Evolutionary conservation across 257 asterid species (phyloP).

Genomic region (Solanum stenotomum): DNA sequence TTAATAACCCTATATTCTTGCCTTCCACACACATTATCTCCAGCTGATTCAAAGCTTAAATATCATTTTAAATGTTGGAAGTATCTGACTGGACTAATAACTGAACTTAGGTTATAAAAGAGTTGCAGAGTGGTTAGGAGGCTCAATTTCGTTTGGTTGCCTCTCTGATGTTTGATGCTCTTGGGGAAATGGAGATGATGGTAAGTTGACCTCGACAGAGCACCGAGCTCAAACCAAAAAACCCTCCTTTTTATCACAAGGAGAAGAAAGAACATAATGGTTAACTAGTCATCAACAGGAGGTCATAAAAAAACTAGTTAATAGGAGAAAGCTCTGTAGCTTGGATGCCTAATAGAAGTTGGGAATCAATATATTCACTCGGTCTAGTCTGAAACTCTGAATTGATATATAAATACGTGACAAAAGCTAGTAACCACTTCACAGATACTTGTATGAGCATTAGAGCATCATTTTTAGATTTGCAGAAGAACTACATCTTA

Average conservation of each 20-base stretch:
- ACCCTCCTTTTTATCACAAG: background rate
- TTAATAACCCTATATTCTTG: background rate
- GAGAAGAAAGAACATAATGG: background rate
- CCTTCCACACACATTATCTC: background rate
- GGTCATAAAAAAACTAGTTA: background rate
- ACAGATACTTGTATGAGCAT: background rate
- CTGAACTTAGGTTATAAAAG: background rate
- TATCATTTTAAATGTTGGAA: background rate
- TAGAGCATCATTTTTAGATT: background rate
- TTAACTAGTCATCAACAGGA: background rate
- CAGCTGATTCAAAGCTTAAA: background rate
- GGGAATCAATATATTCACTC: background rate
- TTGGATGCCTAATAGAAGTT: background rate
- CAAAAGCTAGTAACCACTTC: background rate
- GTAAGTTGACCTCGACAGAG: background rate
- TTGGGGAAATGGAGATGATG: background rate
- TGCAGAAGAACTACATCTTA: background rate
- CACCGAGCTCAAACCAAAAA: background rate
- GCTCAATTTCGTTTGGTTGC: background rate
- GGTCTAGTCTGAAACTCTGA: background rate
- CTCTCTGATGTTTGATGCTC: background rate
- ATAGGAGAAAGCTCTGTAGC: background rate
- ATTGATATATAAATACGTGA: background rate
- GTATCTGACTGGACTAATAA: background rate
- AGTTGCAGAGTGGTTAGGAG: background rate